Conservation (phyloP, 805 yeast genomes). For the Wickerhamomyces queroliae region DNA sequence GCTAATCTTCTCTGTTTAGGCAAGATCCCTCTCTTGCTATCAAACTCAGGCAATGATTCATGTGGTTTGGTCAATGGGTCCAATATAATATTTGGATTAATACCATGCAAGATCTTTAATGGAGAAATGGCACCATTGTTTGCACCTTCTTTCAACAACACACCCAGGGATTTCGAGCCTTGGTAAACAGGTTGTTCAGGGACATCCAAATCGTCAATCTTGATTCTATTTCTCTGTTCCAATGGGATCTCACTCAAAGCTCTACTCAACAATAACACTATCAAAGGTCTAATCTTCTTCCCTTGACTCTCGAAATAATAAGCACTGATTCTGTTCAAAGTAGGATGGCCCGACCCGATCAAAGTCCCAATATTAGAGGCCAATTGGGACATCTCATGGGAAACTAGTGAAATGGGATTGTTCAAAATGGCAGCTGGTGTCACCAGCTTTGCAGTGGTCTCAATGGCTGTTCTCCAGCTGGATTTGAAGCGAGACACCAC, state of each 20-base stretch:
- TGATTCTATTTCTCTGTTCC: slow-evolving; percentile 56
- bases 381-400: slow-evolving; percentile 85
- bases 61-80: slow-evolving; percentile 84
- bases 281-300: slow-evolving; percentile 87
- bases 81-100: slow-evolving; percentile 75
- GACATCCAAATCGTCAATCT: slow-evolving; percentile 59
- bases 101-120: slow-evolving; percentile 77
- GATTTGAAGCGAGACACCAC: slow-evolving; percentile 17
- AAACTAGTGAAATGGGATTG: slow-evolving; percentile 88
- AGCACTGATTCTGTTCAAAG: slow-evolving; percentile 84
- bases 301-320: slow-evolving; percentile 97
- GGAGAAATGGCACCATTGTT: slow-evolving; percentile 68
- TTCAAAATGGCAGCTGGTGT: slow-evolving; percentile 53
- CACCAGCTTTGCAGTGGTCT: slow-evolving; percentile 69
- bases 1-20: slow-evolving; percentile 96
- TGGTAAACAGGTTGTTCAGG: slow-evolving; percentile 57
- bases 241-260: slow-evolving; percentile 74
- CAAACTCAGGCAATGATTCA: slow-evolving; percentile 56
- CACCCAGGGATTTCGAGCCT: slow-evolving; percentile 48
- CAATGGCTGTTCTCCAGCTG: slow-evolving; percentile 50
- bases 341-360: slow-evolving; percentile 92
- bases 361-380: slow-evolving; percentile 82
- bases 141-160: slow-evolving; percentile 44
- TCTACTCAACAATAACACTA: slow-evolving; percentile 77
- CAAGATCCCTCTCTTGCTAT: slow-evolving; percentile 64